These are phyloP conservation scores for Pythium catenulatum DNA, from an alignment of 352 stramenopile genomes.

Conservation along the genomic window DNA sequence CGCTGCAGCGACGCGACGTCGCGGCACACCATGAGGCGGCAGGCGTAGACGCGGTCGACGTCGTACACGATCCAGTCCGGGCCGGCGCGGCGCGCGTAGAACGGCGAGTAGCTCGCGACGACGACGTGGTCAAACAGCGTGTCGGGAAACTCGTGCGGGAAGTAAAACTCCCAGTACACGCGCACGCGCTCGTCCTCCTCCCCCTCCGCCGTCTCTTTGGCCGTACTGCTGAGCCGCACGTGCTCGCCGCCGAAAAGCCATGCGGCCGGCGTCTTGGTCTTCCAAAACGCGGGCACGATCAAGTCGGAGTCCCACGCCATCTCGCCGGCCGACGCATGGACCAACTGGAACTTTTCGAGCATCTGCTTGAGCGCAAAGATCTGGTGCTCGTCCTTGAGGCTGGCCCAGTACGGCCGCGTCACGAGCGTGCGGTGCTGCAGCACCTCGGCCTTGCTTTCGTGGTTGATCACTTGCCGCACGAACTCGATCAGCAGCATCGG, in stretches of 20 bases:
- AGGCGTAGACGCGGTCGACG: neutral
- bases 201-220: no score
- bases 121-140: conserved; percentile 56
- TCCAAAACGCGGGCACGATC: neutral
- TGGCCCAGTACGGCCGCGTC: neutral
- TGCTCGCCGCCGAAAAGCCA: neutral
- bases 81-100: neutral
- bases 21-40: neutral
- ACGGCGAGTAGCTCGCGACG: conserved; percentile 29
- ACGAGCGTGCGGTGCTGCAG: neutral
- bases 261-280: neutral
- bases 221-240: neutral
- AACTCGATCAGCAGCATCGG: conserved; percentile 13
- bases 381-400: neutral
- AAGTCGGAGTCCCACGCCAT: conserved; percentile 31
- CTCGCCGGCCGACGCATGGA: conserved; percentile 4
- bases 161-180: conserved; percentile 49
- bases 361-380: conserved; percentile 46
- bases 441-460: neutral
- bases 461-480: neutral
- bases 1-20: neutral
- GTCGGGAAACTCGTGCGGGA: conserved; percentile 26
- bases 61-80: conserved; percentile 6
- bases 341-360: conserved; percentile 32
- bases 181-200: neutral